These are phyloP conservation scores for Bombardia bombarda DNA, from an alignment of 495 filamentous ascomycete genomes.

Conservation along the genomic window DNA sequence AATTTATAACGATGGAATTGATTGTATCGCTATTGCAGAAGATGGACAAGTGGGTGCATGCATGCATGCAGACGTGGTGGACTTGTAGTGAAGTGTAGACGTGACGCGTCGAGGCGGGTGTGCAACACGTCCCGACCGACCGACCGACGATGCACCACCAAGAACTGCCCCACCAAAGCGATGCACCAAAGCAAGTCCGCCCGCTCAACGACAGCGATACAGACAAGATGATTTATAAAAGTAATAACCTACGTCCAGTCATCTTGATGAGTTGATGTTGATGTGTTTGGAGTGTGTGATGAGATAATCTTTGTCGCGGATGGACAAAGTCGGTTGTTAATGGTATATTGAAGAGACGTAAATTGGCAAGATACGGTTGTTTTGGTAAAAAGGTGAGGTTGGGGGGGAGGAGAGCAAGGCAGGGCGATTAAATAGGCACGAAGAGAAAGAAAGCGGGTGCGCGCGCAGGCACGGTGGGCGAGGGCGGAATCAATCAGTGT, in stretches of 20 bases:
- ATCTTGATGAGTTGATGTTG: constrained; percentile 48
- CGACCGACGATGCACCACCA: constrained; percentile 3
- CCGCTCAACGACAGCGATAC: too few relatives aligned
- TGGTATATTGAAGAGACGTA: constrained; percentile 20
- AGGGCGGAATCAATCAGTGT: not conserved
- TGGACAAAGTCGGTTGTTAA: constrained; percentile 17
- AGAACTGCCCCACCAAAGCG: not conserved
- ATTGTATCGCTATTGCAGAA: too few relatives aligned
- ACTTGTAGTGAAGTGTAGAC: not conserved
- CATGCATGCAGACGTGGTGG: not conserved
- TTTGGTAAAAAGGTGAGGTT: constrained; percentile 1
- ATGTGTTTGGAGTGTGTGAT: constrained; percentile 27
- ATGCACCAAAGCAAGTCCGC: too few relatives aligned
- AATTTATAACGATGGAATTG: not conserved
- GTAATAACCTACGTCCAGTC: constrained; percentile 90
- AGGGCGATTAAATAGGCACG: constrained; percentile 13
- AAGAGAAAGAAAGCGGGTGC: not conserved
- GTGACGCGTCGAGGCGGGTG: not conserved
- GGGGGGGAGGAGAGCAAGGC: constrained; percentile 1
- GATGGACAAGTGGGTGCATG: too few relatives aligned
- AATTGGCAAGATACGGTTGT: constrained; percentile 10
- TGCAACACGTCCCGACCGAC: not conserved
- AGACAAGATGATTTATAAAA: too few relatives aligned
- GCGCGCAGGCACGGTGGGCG: not conserved
- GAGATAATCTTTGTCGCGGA: constrained; percentile 11